Evolutionary conservation across 2,329 filamentous ascomycete genomes (phyloP), one percentile per base, ranked within the genome.

Genomic region (Aphanocladium album): DNA sequence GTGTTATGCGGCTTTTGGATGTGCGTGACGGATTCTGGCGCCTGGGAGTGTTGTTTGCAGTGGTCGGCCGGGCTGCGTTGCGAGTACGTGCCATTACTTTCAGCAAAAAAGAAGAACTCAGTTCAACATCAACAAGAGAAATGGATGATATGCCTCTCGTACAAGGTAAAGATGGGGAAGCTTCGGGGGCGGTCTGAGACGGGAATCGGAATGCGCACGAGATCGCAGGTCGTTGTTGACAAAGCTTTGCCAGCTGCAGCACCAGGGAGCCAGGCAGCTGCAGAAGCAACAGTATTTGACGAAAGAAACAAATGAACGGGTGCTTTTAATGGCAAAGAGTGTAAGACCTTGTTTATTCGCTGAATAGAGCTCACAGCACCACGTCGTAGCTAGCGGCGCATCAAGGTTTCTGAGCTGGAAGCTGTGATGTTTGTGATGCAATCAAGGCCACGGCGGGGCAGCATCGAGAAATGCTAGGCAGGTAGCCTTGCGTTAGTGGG

Each of bases 11-110:
- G 25, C 47, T 57, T 17, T 46, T 51, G 11, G 60, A 46, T 19
- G 16, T 52, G 46, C 60, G 60, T 11, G 53, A 30, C 33, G 60
- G 53, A 46, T 47, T 61, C 27, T 52, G 53, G 21, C 60, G 60
- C 25, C 27, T 35, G 21, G 37, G n/a, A n/a, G 57, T 23, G 12
- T 12, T 14, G 37, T 27, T 7, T 9, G 55, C 19, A 11, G 27
- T 30, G 16, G 45, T 37, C 16, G 54, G 16, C 6, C 39, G 37
- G 21, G 53, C 27, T 2, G 53, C 25, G 45, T 57, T 51, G 46
- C 53, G 60, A n/a, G 60, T 57, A 23, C 37, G 52, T 45, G 47
- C 53, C 53, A 61, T 61, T 37, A 16, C 23, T 45, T 25, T 27
- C 9, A 9, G 30, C 30, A 9, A 9, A 30, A 30, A 9, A 35